Evolutionary conservation across 768 basidiomycete genomes (phyloP).

Genomic region (Antrodiella citrinella): DNA sequence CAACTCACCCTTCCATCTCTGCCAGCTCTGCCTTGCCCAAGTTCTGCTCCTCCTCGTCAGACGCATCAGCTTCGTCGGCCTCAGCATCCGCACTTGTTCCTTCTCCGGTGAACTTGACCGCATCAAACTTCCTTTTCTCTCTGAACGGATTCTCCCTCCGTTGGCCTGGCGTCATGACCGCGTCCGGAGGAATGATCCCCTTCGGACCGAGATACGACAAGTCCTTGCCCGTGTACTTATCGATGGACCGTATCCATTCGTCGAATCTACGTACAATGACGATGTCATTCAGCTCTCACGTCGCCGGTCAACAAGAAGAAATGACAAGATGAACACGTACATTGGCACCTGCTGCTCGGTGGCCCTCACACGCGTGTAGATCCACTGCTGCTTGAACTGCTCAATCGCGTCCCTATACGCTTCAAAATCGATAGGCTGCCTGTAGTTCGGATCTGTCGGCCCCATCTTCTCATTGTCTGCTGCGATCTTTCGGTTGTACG

Average conservation of each 20-base stretch:
- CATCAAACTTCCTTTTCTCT: slow-evolving; percentile 62
- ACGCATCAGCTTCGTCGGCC: slow-evolving; percentile 28
- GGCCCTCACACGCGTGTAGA: slow-evolving; percentile 80
- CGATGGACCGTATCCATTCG: slow-evolving; percentile 73
- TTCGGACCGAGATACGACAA: slow-evolving; percentile 69
- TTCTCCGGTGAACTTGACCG: slow-evolving; percentile 31
- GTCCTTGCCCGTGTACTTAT: slow-evolving; percentile 70
- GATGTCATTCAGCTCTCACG: background rate
- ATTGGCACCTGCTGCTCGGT: slow-evolving; percentile 45
- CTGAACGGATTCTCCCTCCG: slow-evolving; percentile 54
- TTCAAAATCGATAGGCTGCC: slow-evolving; percentile 69
- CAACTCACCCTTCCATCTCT: slow-evolving; percentile 40
- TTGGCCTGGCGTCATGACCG: slow-evolving; percentile 56
- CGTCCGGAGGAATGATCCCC: slow-evolving; percentile 66
- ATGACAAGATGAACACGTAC: background rate
- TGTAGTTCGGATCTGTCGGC: slow-evolving; percentile 49
- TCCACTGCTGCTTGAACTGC: slow-evolving; percentile 75
- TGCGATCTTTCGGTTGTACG: slow-evolving; percentile 58
- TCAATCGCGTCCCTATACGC: slow-evolving; percentile 59
- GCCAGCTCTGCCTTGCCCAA: slow-evolving; percentile 28
- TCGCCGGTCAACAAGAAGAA: too few species aligned
- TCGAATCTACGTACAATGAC: slow-evolving; percentile 61
- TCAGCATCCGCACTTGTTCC: slow-evolving; percentile 12
- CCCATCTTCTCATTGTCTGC: slow-evolving; percentile 43
- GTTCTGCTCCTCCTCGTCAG: slow-evolving; percentile 34